These are phyloP conservation scores for Platanthera zijinensis DNA, from an alignment of 106 monocot genomes.

Conservation along the genomic window DNA sequence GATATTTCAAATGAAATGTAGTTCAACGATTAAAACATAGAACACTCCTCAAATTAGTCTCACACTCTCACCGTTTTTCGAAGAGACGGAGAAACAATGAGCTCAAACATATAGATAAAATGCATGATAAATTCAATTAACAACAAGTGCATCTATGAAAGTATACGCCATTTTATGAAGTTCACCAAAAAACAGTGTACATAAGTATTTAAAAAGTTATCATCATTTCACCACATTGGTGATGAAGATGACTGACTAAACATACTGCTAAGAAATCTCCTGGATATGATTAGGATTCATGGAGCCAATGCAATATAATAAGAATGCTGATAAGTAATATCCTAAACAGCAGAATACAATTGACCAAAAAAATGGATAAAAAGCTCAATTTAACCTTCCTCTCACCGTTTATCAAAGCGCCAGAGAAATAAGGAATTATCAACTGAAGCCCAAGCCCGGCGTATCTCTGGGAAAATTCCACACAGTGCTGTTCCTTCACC, in stretches of 20 bases:
- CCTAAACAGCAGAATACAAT: not conserved
- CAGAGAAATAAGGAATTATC: conserved; percentile 91
- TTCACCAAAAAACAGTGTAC: not conserved
- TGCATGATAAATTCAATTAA: not conserved
- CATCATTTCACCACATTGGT: not conserved
- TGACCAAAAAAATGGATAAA: not conserved
- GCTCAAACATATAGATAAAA: too few species aligned
- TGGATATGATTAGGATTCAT: not conserved
- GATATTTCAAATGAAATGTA: too few species aligned
- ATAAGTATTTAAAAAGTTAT: not conserved
- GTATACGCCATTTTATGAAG: not conserved
- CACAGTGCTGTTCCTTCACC: conserved; percentile 98
- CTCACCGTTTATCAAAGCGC: conserved; percentile 94
- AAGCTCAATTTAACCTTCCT: not conserved
- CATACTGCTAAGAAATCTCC: not conserved
- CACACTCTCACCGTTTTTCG: too few species aligned
- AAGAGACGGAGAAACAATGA: too few species aligned
- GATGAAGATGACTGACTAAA: not conserved
- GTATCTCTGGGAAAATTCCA: conserved; percentile 89
- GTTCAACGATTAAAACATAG: too few species aligned
- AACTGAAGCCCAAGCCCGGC: conserved; percentile 92
- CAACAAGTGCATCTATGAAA: not conserved
- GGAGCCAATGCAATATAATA: not conserved
- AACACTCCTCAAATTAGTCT: too few species aligned
- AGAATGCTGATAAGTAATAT: not conserved